Conservation (phyloP, 2,329 filamentous ascomycete genomes). For the Paraphaeosphaeria sporulosa region DNA sequence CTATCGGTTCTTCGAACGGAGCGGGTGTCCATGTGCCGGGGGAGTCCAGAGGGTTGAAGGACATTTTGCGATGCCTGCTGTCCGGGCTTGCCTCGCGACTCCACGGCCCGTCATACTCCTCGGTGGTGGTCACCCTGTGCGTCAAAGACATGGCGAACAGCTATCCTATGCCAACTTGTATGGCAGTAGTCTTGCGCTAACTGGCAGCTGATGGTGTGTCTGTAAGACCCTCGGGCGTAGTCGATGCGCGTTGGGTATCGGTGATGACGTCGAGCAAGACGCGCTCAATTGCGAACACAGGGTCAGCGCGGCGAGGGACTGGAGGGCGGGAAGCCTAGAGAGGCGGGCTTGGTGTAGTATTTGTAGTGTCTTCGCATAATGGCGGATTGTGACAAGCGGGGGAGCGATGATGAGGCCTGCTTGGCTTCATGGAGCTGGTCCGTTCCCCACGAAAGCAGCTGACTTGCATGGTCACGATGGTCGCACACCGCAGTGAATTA, state of each 20-base stretch:
- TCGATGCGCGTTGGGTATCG: neutral
- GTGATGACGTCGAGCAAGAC: slow-evolving; percentile 1
- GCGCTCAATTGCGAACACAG: neutral
- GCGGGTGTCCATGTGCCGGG: slow-evolving; percentile 55
- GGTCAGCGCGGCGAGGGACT: neutral
- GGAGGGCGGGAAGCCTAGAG: neutral
- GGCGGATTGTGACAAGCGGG: slow-evolving; percentile 9
- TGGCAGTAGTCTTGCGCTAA: neutral
- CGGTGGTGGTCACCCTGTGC: slow-evolving; percentile 49
- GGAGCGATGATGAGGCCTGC: slow-evolving; percentile 5
- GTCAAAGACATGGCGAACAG: slow-evolving; percentile 47
- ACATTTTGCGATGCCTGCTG: slow-evolving; percentile 54
- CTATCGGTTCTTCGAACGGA: slow-evolving; percentile 51
- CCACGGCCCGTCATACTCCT: slow-evolving; percentile 50
- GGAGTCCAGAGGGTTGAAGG: slow-evolving; percentile 59
- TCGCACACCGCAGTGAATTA: no score
- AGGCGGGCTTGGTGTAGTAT: neutral
- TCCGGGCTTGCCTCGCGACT: slow-evolving; percentile 48
- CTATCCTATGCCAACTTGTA: slow-evolving; percentile 1
- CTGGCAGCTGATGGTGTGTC: neutral
- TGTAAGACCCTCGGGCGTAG: neutral
- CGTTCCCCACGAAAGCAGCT: neutral
- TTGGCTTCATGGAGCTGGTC: slow-evolving; percentile 1
- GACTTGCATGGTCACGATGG: slow-evolving; percentile 6
- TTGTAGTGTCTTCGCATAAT: neutral